These are phyloP conservation scores for Panicum miliaceum DNA, from an alignment of 176 grass and related monocot species.

Conservation along the genomic window DNA sequence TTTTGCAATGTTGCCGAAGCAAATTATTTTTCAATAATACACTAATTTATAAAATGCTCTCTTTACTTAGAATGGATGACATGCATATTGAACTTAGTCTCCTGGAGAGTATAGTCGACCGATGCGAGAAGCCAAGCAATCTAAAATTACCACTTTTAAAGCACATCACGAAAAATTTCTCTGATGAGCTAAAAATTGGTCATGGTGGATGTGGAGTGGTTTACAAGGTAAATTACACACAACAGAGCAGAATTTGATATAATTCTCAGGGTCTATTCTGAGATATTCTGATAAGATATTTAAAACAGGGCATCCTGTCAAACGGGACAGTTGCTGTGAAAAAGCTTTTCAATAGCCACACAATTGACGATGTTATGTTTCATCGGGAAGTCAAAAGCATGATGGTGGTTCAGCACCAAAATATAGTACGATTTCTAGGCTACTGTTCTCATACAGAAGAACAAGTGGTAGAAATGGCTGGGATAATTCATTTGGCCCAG, in stretches of 20 bases:
- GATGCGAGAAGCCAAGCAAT: neutral
- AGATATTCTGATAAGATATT: neutral
- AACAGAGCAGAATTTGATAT: neutral
- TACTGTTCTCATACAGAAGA: slow-evolving; percentile 18
- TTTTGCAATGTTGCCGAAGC: too few species aligned
- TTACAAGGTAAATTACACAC: neutral
- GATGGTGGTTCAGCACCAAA: neutral
- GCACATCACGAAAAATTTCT: neutral
- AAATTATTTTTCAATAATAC: too few species aligned
- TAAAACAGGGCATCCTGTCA: neutral
- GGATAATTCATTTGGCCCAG: neutral
- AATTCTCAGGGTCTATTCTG: neutral
- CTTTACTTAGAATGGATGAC: too few species aligned
- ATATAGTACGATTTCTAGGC: slow-evolving; percentile 15
- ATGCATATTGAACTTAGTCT: too few species aligned
- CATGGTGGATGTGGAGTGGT: neutral
- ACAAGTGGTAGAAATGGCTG: neutral
- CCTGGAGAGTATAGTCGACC: neutral
- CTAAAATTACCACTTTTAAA: neutral
- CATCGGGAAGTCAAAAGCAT: neutral
- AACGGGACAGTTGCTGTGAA: slow-evolving; percentile 5
- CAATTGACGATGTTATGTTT: neutral
- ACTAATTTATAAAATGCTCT: too few species aligned
- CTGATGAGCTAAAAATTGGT: neutral
- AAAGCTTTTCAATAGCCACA: neutral